Base-by-base conservation (phyloP, 257 asterid genomes). In the Jacaranda copaia region DNA sequence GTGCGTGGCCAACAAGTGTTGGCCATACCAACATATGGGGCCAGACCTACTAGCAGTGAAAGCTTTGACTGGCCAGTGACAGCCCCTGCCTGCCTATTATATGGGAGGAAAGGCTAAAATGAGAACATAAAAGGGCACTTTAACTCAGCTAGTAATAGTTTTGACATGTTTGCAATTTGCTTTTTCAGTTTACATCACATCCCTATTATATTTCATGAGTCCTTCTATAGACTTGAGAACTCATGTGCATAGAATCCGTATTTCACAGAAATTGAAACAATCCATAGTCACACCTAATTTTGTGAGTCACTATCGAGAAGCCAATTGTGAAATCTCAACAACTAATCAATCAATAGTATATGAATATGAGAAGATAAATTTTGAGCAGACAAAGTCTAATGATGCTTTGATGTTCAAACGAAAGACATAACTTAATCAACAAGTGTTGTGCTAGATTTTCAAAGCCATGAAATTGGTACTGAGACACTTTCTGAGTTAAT, bases 131-230 rank as follows among this genome's bases (percentile, higher is more conserved):
- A 90, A 85, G 75, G 70, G 80, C 38, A 66, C 85, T 0, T 77
- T 97, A 0, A 32, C 89, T 1, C 79, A 80, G 15, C 83, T 93
- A 14, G 97, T 94, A 8, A 85, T 91, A 0, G 39, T 88, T 16
- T 75, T 95, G 9, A 95, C 98, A 5, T 91, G 93, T 48, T 75
- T 95, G 16, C 99, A 93, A 15, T 89, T 95, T 62, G 84, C 86
- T 3, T 95, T 95, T 42, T 98, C 99, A 19, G 79, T 91, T 36
- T 95, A 95, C 76, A 98, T 93, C 3, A 91, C 99, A 0, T 89
- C 89, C 74, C 83, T 95, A 19, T 82, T 95, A 68, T 93, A 92
- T 58, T 90, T 78, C 86, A 87, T 93, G 93, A 89, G 96, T 70
- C 97, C 98, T 7, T 42, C 96, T 0, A 43, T 93, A 3, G 99